These are phyloP conservation scores for Talaromyces marneffei DNA, from an alignment of 2,329 filamentous ascomycete genomes.

Conservation along the genomic window DNA sequence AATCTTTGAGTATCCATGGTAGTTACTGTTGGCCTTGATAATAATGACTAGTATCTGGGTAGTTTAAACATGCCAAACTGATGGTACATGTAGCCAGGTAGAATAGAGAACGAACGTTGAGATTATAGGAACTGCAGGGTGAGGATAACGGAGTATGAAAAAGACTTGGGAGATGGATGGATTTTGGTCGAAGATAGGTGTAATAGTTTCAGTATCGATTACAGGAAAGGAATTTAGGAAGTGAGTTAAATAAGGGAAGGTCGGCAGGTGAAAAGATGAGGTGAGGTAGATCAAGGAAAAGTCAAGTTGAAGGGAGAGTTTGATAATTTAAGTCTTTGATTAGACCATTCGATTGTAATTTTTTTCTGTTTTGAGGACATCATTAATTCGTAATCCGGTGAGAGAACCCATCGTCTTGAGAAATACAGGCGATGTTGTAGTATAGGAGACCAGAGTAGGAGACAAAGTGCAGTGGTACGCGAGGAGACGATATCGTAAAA, in stretches of 20 bases:
- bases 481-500: constrained; percentile 5
- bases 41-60: not conserved
- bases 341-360: not conserved
- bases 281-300: not conserved
- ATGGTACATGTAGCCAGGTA: not conserved
- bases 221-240: not conserved
- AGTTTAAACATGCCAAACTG: not conserved
- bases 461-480: constrained; percentile 7
- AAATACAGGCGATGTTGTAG: constrained; percentile 2
- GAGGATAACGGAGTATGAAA: not conserved
- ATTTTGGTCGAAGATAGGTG: not conserved
- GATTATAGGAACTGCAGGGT: not conserved
- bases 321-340: not conserved
- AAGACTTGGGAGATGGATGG: not conserved
- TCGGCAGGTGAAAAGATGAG: not conserved
- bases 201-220: not conserved
- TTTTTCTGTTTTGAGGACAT: constrained; percentile 9
- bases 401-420: constrained; percentile 5
- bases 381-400: constrained; percentile 14
- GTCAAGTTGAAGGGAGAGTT: not conserved
- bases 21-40: not conserved
- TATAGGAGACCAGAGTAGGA: not conserved
- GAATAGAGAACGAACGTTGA: not conserved
- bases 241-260: not conserved
- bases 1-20: not conserved